Base-by-base conservation (phyloP, 1,284 basidiomycete species). In the Boletus smithii region DNA sequence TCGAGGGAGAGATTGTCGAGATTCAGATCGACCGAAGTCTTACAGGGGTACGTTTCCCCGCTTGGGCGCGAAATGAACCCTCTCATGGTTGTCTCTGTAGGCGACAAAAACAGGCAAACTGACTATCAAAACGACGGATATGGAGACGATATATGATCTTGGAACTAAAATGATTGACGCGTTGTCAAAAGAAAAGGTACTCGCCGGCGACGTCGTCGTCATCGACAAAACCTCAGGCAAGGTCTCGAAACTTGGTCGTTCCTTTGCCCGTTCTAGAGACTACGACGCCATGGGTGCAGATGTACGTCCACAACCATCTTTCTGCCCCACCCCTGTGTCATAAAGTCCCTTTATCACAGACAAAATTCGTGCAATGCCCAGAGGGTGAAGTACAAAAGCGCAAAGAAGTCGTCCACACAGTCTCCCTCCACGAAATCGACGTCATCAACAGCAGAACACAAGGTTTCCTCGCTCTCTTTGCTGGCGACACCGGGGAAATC, bases 91-190 rank as follows among this genome's bases (percentile, higher is more conserved):
- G 10, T 29, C 49, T 20, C 29, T 38, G n/a, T 59, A 95, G 91
- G 93, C 95, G 0, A 97, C 95, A 13, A 99, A 98, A 74, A 98
- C 95, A 1, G 95, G 97, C 7, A 95, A 97, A 66, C 71, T 99
- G 50, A 98, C 95, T 0, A 89, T 99, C 63, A 99, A 99, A 72
- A 97, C 94, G 9, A 98, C 95, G 5, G 95, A 99, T 69, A 99
- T 99, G 95, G 95, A 99, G 74, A 99, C 95, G 13, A 91, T 99
- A 34, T 99, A 99, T 67, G 97, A 99, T 70, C 80, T 99, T 16
- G 97, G 97, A 8, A 94, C 88, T 49, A 99, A 99, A 77, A 99
- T 99, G 97, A 98, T 99, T 52, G 95, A 99, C 62, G 86, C 94
- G 8, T 71, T 99, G 33, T 88, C 92, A 42, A 97, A 95, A 69